Conservation (phyloP, 805 yeast genomes). For the Blastobotrys terrestris region DNA sequence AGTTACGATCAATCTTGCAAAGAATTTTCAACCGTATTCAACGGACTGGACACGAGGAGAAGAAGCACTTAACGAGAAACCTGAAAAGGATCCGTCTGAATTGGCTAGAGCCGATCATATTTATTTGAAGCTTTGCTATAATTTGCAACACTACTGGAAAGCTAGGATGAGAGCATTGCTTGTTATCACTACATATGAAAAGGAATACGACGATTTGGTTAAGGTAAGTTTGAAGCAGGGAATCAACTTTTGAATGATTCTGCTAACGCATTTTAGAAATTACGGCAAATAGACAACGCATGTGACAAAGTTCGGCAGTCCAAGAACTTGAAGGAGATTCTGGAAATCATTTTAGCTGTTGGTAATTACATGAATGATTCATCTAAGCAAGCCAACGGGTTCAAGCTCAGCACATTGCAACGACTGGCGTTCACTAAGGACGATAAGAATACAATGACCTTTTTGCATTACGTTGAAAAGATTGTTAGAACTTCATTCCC, state of each 20-base stretch:
- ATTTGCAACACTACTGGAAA: constrained; percentile 85
- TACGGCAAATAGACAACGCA: constrained; percentile 69
- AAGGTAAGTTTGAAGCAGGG: constrained; percentile 14
- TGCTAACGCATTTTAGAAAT: constrained; percentile 36
- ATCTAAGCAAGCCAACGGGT: constrained; percentile 90
- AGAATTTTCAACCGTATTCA: constrained; percentile 75
- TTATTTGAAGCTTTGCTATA: constrained; percentile 74
- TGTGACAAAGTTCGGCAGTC: constrained; percentile 60
- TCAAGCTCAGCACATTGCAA: constrained; percentile 83
- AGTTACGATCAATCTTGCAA: constrained; percentile 60
- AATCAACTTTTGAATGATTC: not conserved
- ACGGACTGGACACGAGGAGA: constrained; percentile 55
- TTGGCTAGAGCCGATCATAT: constrained; percentile 84
- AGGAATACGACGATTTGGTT: constrained; percentile 69
- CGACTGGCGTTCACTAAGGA: constrained; percentile 87
- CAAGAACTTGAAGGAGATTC: constrained; percentile 58
- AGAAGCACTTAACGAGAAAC: constrained; percentile 29
- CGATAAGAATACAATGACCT: constrained; percentile 78
- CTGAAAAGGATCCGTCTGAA: constrained; percentile 67
- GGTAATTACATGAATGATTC: constrained; percentile 96
- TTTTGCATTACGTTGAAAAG: constrained; percentile 86
- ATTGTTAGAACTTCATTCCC: constrained; percentile 82
- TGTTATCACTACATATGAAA: constrained; percentile 62
- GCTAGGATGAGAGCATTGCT: constrained; percentile 81
- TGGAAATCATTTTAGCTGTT: constrained; percentile 80